phyloP scores from a whole-genome alignment of 495 filamentous ascomycete species.

The Hypoxylon trugodes region DNA sequence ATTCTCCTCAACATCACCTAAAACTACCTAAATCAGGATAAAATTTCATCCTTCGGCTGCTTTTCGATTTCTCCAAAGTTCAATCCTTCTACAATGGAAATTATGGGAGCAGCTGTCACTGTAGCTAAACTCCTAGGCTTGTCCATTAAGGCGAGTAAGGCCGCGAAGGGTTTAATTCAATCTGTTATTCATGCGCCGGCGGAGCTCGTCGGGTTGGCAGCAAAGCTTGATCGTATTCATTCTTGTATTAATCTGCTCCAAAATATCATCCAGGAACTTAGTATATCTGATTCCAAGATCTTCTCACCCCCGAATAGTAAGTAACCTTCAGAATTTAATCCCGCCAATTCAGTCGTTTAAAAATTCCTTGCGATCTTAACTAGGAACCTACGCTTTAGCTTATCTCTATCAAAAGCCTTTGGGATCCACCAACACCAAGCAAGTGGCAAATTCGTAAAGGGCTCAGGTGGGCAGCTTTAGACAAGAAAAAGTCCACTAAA shows the following conservation, averaged over 20 bases:
- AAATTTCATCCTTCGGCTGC: too few relatives aligned
- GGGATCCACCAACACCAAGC: background rate
- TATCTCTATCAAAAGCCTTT: slow-evolving; percentile 1
- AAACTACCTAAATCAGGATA: too few relatives aligned
- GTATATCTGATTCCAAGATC: background rate
- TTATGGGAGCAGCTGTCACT: background rate
- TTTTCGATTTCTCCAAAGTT: too few relatives aligned
- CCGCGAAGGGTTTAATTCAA: background rate
- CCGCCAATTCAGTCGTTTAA: too few relatives aligned
- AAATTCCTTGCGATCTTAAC: too few relatives aligned
- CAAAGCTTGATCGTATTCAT: background rate
- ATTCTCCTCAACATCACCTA: too few relatives aligned
- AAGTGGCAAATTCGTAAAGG: background rate
- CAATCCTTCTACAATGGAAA: too few relatives aligned
- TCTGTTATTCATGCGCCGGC: background rate
- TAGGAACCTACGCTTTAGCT: too few relatives aligned
- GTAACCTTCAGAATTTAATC: too few relatives aligned
- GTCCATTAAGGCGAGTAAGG: background rate
- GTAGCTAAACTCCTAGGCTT: background rate
- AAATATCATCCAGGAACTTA: background rate
- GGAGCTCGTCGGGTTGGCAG: background rate
- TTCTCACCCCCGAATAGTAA: background rate
- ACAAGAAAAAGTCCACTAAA: background rate
- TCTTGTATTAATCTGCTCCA: background rate
- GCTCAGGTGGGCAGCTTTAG: background rate